Base-by-base conservation (phyloP, 768 basidiomycete species). In the Grammothele lineata region DNA sequence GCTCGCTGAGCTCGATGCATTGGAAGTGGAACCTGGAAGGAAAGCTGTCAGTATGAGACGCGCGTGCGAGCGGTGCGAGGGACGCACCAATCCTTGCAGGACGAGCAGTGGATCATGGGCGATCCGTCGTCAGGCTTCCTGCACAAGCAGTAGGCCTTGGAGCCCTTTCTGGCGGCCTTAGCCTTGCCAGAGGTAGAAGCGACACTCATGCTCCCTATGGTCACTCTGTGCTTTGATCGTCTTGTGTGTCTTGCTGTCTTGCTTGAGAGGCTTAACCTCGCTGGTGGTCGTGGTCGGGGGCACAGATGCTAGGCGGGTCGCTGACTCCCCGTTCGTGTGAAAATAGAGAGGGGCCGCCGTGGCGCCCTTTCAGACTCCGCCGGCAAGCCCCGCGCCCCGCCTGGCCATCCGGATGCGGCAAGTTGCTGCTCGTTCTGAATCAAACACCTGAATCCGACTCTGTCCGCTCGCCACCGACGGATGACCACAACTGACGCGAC, bases 81-180 rank as follows among this genome's bases (percentile, higher is more conserved):
- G 10, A 58, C 78, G 56, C 54, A 85, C 90, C 89, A 91, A 53
- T 82, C 81, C 21, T 68, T 72, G 62, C 90, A 92, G 42, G 75
- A 70, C 21, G 78, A 73, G 60, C 90, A 92, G 27, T 68, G 69
- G 40, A 92, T 82, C 88, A 91, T 90, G 11, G 88, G 87, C 5
- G 83, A 75, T 25, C 85, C 88, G 67, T 89, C 84, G 62, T 91
- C 84, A 32, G 75, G 76, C 40, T 75, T 75, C 19, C 74, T 71
- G 63, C 90, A 92, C 0, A 75, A 65, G 67, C 89, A 92, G 55
- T 76, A 71, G 6, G 67, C 53, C 51, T 66, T 62, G 18, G 54
- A 49, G 37, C 24, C 48, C 37, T 51, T 60, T 24, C 52, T 50
- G 7, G 48, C 53, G 32, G 43, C 30, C 47, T 57, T 60, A 21